Conservation (phyloP, 441 rosid genomes). For the Populus trichocarpa region DNA sequence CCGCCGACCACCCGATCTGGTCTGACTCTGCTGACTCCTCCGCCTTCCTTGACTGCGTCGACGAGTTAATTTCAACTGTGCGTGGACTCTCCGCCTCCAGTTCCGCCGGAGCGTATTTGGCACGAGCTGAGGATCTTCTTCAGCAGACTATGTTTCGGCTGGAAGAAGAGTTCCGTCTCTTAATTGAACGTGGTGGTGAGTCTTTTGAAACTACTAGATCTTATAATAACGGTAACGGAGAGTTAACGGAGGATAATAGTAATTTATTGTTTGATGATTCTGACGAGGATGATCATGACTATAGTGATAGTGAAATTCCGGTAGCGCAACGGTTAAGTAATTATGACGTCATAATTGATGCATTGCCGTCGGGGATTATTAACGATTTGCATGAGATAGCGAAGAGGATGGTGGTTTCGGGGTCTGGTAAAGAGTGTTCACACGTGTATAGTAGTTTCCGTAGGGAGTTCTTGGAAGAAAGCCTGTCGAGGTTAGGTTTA, state of each 20-base stretch:
- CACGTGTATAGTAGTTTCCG: slow-evolving; percentile 80
- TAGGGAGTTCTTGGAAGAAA: slow-evolving; percentile 83
- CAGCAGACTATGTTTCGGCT: slow-evolving; percentile 85
- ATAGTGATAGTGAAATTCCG: slow-evolving; percentile 46
- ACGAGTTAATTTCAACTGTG: slow-evolving; percentile 50
- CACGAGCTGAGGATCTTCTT: slow-evolving; percentile 80
- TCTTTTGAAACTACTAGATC: slow-evolving; percentile 43
- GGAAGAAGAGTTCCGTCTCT: slow-evolving; percentile 70
- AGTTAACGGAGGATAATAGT: slow-evolving; percentile 1
- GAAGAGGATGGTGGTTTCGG: slow-evolving; percentile 81
- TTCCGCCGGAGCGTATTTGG: slow-evolving; percentile 38
- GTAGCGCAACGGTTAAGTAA: slow-evolving; percentile 77
- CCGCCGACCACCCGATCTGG: slow-evolving; percentile 75
- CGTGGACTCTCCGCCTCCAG: slow-evolving; percentile 44
- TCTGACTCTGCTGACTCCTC: slow-evolving; percentile 76
- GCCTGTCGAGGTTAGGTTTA: slow-evolving; percentile 81
- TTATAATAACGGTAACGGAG: slow-evolving; percentile 19
- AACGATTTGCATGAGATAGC: slow-evolving; percentile 84
- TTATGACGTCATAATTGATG: slow-evolving; percentile 78
- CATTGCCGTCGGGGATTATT: slow-evolving; percentile 75
- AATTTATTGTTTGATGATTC: slow-evolving; percentile 48
- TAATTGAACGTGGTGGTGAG: slow-evolving; percentile 76
- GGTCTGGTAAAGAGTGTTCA: slow-evolving; percentile 70
- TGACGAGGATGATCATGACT: slow-evolving; percentile 43
- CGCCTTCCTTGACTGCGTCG: slow-evolving; percentile 72